Base-by-base conservation (phyloP, 768 basidiomycete species). In the Cystofilobasidium capitatum region DNA sequence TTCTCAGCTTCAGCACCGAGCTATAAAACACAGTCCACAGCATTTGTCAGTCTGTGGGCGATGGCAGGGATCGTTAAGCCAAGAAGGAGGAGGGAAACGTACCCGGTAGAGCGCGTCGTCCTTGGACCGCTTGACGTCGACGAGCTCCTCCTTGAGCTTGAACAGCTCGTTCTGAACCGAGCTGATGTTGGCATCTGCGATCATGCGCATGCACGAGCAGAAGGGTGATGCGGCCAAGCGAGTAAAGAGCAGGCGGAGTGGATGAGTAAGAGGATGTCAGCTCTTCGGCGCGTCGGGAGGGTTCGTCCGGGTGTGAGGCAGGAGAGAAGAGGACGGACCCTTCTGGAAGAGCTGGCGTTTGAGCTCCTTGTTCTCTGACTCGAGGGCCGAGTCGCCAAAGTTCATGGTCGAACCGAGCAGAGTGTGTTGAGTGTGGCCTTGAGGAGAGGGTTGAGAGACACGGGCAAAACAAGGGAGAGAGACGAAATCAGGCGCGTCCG, bases 131-230 rank as follows among this genome's bases (percentile, higher is more conserved):
- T 66, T 65, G 40, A 51, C 35, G 31, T 59, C 65, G 1, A 0
- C 42, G 14, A 39, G 14, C 0, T 44, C n/a, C 4, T 66, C 66
- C 44, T 70, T 63, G 17, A 71, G 71, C 31, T 73, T 71, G 17
- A 51, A 71, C n/a, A 75, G 54, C 57, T 78, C 77, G 63, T 76
- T 76, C 61, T 73, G 65, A 8, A 75, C 64, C 2, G 75, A 75
- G 13, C 65, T 64, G 29, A 77, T 59, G 47, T 76, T 71, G 36
- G 71, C 70, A 67, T 76, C 76, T 77, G 54, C 29, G 24, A 10
- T 29, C 31, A 29, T 8, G 9, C 31, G 29, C n/a, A n/a, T n/a
- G n/a, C n/a, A 29, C 29, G 14, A 57, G 54, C 20, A 14, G 5
- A 29, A 13, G 5, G 26, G 33, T 16, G n/a, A 57, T 10, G 8